Base-by-base conservation (phyloP, 2,329 filamentous ascomycete species). In the Rutstroemia sp. region DNA sequence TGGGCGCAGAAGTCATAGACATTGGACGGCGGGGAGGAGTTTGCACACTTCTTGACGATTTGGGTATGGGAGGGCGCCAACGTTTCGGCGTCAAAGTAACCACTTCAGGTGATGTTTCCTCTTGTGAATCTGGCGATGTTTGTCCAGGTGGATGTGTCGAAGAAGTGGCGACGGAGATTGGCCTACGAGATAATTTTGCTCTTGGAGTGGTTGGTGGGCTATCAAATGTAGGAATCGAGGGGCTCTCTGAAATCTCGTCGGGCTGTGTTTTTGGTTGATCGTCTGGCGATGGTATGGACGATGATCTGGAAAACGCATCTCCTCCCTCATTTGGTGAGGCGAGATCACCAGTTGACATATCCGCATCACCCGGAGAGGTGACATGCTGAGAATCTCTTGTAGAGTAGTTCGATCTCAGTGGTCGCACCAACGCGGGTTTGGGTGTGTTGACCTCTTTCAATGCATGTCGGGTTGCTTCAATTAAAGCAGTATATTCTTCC, bases 401-500 rank as follows among this genome's bases (percentile, higher is more conserved):
- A 14, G 10, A 34, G 10, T 34, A 12, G 9, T 34, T 34, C 10
- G 30, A 34, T 12, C 30, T 34, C 30, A 34, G 12, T 3, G 30
- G 30, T 12, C 30, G 30, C 30, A 34, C 9, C 30, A 12, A 12
- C 4, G 30, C 30, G 8, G 9, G 30, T 23, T 61, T 58, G 14
- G 60, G 59, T 25, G 66, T 69, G 8, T 62, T 62, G 53, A 70
- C 63, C 44, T 64, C 60, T 19, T 60, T 59, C 6, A 70, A 61
- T 17, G 69, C 66, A 17, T 50, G 53, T 46, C 57, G 62, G 60
- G 70, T 64, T 17, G 67, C 64, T 21, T 67, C 63, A 21, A 70
- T 57, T 8, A 70, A 48, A 7, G 58, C 57, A 34, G 49, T 58
- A 54, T 70, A 69, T 51, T 69, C 67, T 21, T 65, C 56, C 59